These are phyloP conservation scores for Arachis stenosperma DNA, from an alignment of 306 rosid genomes.

Conservation along the genomic window DNA sequence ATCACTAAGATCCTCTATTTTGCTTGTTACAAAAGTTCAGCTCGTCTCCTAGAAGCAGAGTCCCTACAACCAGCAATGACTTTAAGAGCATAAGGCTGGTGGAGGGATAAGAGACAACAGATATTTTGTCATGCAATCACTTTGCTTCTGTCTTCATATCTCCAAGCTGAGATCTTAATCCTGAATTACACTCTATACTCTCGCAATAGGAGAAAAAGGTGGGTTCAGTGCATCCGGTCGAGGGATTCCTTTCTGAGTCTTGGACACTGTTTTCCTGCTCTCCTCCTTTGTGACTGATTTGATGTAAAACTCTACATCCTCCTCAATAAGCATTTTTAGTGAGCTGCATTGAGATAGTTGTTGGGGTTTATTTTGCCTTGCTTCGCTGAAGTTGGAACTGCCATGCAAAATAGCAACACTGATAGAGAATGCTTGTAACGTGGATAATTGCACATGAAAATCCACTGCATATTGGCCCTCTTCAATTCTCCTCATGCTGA, in stretches of 20 bases:
- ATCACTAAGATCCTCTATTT: constrained; percentile 24
- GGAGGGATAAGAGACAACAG: constrained; percentile 1
- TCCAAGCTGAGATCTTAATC: constrained; percentile 16
- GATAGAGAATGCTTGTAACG: constrained; percentile 89
- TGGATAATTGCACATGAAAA: constrained; percentile 85
- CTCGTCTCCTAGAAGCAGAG: constrained; percentile 29
- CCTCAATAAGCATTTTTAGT: constrained; percentile 76
- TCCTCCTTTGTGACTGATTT: constrained; percentile 60
- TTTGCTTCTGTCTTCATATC: not conserved
- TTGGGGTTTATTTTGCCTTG: constrained; percentile 45
- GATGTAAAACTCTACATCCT: constrained; percentile 61
- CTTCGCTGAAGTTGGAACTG: constrained; percentile 48
- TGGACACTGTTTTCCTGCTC: constrained; percentile 52
- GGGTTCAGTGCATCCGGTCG: constrained; percentile 67
- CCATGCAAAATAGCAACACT: constrained; percentile 86
- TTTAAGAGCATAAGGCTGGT: constrained; percentile 6
- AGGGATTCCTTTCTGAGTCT: constrained; percentile 62
- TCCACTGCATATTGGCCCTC: constrained; percentile 82
- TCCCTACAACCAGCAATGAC: constrained; percentile 23
- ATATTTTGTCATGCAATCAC: constrained; percentile 13
- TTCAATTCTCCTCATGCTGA: constrained; percentile 68
- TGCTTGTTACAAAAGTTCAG: constrained; percentile 13
- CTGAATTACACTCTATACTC: constrained; percentile 53
- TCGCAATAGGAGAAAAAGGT: constrained; percentile 83
- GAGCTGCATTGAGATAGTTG: constrained; percentile 59